A percentile compares a stretch with the other conserved stretches of the same genome.
Evolutionary conservation across 306 rosid genomes (phyloP).

Genomic region (Dalbergia oliveri): DNA sequence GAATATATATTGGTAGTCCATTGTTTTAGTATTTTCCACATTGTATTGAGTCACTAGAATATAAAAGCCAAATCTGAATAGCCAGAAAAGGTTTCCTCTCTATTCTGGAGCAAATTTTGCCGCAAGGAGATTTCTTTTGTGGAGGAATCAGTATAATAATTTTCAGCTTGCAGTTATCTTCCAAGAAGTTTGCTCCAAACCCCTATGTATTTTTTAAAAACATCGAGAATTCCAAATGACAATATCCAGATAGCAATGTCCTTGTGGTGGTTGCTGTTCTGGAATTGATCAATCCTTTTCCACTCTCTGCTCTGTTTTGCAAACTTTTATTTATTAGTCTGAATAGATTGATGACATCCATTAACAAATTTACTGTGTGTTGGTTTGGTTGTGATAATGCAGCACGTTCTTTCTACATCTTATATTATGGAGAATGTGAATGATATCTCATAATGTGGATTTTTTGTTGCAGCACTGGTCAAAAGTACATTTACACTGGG

Average conservation of each 20-base stretch:
- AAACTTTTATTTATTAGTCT: neutral
- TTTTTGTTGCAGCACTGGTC: conserved; percentile 88
- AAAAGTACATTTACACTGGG: conserved; percentile 94
- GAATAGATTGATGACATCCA: conserved; percentile 8
- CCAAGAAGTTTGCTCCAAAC: neutral
- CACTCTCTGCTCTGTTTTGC: neutral
- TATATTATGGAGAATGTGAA: neutral
- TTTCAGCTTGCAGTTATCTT: neutral
- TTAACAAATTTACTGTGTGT: neutral
- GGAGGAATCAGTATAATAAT: too few relatives aligned
- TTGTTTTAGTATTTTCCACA: too few relatives aligned
- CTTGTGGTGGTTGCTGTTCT: neutral
- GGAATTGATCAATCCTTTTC: conserved; percentile 1
- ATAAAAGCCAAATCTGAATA: too few relatives aligned
- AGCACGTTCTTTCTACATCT: conserved; percentile 27
- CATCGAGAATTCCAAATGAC: too few relatives aligned
- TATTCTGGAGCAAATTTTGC: too few relatives aligned
- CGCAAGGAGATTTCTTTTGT: too few relatives aligned
- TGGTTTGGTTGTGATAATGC: conserved; percentile 8
- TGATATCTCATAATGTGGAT: neutral
- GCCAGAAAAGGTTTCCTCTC: too few relatives aligned
- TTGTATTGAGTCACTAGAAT: too few relatives aligned
- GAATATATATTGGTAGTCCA: too few relatives aligned
- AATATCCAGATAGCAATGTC: neutral
- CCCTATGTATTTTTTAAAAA: neutral